Conservation (phyloP, 2,329 filamentous ascomycete species). For the Alternaria triticimaculans region DNA sequence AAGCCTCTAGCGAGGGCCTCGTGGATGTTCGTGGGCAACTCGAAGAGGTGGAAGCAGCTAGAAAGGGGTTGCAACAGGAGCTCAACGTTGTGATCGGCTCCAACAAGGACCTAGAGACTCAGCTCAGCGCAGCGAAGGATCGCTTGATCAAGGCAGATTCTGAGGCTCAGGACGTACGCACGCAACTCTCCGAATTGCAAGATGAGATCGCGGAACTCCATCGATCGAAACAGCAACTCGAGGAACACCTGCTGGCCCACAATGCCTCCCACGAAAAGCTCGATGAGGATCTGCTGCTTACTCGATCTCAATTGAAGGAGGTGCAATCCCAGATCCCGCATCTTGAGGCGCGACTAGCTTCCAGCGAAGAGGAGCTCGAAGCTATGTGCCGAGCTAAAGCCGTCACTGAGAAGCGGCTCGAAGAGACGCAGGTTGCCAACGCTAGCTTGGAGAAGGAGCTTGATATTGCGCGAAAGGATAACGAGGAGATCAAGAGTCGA, state of each 20-base stretch:
- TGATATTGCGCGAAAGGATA: slow-evolving; percentile 14
- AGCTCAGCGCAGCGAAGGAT: slow-evolving; percentile 15
- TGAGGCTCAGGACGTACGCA: slow-evolving; percentile 13
- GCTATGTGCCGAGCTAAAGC: slow-evolving; percentile 20
- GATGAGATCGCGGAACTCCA: slow-evolving; percentile 17
- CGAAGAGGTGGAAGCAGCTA: slow-evolving; percentile 9
- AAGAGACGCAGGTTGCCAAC: slow-evolving; percentile 19
- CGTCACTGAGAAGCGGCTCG: slow-evolving; percentile 23
- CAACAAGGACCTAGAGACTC: slow-evolving; percentile 11
- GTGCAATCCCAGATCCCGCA: slow-evolving; percentile 17
- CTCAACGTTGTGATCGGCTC: slow-evolving; percentile 8
- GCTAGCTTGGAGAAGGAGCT: slow-evolving; percentile 29
- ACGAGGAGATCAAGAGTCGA: slow-evolving; percentile 14
- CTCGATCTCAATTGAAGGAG: slow-evolving; percentile 19
- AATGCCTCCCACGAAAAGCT: slow-evolving; percentile 24
- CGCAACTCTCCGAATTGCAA: slow-evolving; percentile 24
- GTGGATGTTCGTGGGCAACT: slow-evolving; percentile 17
- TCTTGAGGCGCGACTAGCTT: slow-evolving; percentile 15
- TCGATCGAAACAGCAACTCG: slow-evolving; percentile 27
- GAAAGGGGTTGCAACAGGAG: slow-evolving; percentile 10
- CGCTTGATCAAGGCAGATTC: slow-evolving; percentile 19
- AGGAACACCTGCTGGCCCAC: slow-evolving; percentile 22
- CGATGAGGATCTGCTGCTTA: slow-evolving; percentile 18
- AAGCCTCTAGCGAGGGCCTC: slow-evolving; percentile 16
- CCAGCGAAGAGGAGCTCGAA: slow-evolving; percentile 26